Base-by-base conservation (phyloP, 1,139 yeast genomes). In the Groenewaldozyma sp. region DNA sequence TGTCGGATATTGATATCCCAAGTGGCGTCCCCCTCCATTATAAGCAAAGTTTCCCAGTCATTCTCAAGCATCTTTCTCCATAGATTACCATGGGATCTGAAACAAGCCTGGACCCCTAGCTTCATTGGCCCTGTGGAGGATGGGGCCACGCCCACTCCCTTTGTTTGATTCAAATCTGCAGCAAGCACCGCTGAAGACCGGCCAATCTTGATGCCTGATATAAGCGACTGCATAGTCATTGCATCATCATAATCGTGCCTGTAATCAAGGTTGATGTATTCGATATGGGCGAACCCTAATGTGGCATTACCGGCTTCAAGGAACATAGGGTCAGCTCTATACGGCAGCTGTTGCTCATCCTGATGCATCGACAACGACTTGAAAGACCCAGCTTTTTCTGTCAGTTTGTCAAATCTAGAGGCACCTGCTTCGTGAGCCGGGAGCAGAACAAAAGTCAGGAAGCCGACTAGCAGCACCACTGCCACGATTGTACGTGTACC, bases 221-320 rank as follows among this genome's bases (percentile, higher is more conserved):
- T 18, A 3, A 29, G 33, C 24, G 35, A 24, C 35, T 47, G 51
- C 34, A 48, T 29, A 10, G 34, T 18, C 32, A 48, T 42, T 22
- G 47, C 35, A 28, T 48, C 51, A 13, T 37, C 43, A 24, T 29
- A 32, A 34, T 48, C 49, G 34, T 35, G 40, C 29, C 48, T 31
- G 3, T 36, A 24, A 7, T 39, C 36, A 3, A 48, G 34, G 38
- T 48, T 48, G 22, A 48, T 38, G 33, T 41, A 48, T n/a, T 34
- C 27, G 21, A 48, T 40, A 20, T 44, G 36, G 11, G 42, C 37
- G 36, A 48, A 48, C 4, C 52, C 52, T 5, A 48, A 36, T 3
- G 52, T 48, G 7, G 45, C 19, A 36, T 48, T 48, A 10, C 41
- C 43, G 4, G 47, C 58, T 22, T 22, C 26, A 22, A 11, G 11